phyloP scores from a whole-genome alignment of 495 filamentous ascomycete genomes.

The Penicillium bovifimosum region DNA sequence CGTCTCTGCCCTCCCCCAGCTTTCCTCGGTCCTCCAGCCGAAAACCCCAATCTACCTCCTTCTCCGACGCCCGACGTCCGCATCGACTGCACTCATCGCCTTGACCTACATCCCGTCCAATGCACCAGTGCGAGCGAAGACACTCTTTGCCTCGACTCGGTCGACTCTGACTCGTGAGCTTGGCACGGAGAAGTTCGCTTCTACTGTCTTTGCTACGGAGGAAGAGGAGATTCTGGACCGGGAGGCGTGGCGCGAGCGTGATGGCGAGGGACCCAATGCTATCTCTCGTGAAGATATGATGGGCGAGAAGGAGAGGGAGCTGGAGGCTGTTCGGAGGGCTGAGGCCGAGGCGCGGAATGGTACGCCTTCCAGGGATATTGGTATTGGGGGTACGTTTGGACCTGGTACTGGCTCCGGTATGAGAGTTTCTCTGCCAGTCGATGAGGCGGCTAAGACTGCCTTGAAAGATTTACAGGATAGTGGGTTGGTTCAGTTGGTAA shows the following conservation, averaged over 20 bases:
- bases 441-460: conserved; percentile 61
- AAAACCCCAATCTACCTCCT: conserved; percentile 79
- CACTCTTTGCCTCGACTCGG: conserved; percentile 86
- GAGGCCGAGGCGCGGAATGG: conserved; percentile 76
- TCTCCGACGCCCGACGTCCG: conserved; percentile 59
- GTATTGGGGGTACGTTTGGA: conserved; percentile 54
- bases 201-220: conserved; percentile 69
- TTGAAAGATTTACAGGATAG: conserved; percentile 53
- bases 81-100: conserved; percentile 54
- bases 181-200: conserved; percentile 82
- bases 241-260: conserved; percentile 72
- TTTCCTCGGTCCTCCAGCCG: conserved; percentile 66
- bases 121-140: conserved; percentile 91
- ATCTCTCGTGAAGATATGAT: conserved; percentile 57
- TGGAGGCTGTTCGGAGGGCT: conserved; percentile 70
- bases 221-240: conserved; percentile 60
- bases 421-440: conserved; percentile 59
- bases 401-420: conserved; percentile 48
- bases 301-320: conserved; percentile 77
- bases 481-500: conserved; percentile 74
- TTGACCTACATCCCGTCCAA: conserved; percentile 87
- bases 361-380: conserved; percentile 53
- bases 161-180: conserved; percentile 80
- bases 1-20: conserved; percentile 54
- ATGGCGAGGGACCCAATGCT: conserved; percentile 46